phyloP scores from a whole-genome alignment of 2,329 filamentous ascomycete genomes.

The Aureobasidium sp. region DNA sequence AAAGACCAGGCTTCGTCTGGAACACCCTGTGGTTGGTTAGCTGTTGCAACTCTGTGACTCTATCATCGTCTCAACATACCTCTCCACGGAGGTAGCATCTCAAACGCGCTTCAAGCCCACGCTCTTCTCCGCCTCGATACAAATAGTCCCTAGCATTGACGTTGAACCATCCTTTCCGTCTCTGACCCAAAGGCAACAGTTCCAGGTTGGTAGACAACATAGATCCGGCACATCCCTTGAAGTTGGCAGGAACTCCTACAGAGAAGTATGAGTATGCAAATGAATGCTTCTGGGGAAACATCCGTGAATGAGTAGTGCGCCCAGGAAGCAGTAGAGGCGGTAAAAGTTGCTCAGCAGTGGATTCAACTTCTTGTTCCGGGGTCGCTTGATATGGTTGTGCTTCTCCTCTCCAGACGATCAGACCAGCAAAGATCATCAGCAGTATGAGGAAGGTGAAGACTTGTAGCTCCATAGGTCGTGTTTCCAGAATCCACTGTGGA shows the following conservation, averaged over 20 bases:
- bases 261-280: constrained; percentile 66
- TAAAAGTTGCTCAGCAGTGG: constrained; percentile 22
- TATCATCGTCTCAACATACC: too few relatives aligned
- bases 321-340: constrained; percentile 55
- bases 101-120: constrained; percentile 57
- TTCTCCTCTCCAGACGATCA: constrained; percentile 5
- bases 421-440: constrained; percentile 4
- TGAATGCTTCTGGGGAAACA: constrained; percentile 59
- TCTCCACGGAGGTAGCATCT: constrained; percentile 44
- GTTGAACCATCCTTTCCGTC: constrained; percentile 45
- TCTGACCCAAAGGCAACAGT: constrained; percentile 18
- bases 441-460: background rate
- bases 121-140: constrained; percentile 40
- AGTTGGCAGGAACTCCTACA: constrained; percentile 58
- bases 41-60: too few relatives aligned
- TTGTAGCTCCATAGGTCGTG: background rate
- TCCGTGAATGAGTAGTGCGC: constrained; percentile 54
- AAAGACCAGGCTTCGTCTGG: constrained; percentile 50
- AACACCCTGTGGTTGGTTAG: too few relatives aligned
- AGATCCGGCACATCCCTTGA: constrained; percentile 44
- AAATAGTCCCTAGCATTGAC: constrained; percentile 56
- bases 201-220: constrained; percentile 43
- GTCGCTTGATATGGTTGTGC: background rate
- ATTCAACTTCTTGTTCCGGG: background rate
- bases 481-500: constrained; percentile 8